phyloP scores from a whole-genome alignment of 2,329 filamentous ascomycete species.

The Leptographium galeiforme region DNA sequence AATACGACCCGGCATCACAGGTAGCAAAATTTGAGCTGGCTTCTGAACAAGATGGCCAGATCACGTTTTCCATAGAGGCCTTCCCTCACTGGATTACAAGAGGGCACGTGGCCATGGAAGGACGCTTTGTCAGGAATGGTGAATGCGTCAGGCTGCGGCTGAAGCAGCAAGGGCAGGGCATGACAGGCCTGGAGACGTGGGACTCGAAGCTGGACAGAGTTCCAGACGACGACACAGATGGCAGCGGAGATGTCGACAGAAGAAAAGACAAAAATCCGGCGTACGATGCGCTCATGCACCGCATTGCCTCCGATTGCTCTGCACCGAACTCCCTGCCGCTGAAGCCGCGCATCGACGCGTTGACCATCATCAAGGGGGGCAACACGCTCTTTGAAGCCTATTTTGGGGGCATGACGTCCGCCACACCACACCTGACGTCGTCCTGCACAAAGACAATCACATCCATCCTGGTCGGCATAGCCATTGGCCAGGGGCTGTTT shows the following conservation, averaged over 20 bases:
- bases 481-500: neutral
- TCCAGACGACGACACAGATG: neutral
- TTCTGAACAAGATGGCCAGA: neutral
- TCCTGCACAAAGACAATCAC: slow-evolving; percentile 1
- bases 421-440: neutral
- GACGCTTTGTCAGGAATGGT: neutral
- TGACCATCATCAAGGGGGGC: neutral
- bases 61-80: neutral
- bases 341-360: neutral
- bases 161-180: neutral
- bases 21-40: neutral
- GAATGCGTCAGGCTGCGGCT: neutral
- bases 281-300: neutral
- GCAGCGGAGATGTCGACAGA: neutral
- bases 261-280: neutral
- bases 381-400: neutral
- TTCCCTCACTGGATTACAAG: neutral
- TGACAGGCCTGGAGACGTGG: neutral
- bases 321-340: neutral
- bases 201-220: neutral
- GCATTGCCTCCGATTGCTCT: neutral
- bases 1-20: neutral
- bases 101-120: neutral
- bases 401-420: slow-evolving; percentile 1
- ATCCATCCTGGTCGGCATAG: neutral